Conservation (phyloP, 768 basidiomycete genomes). For the Phlebiopsis gigantea region DNA sequence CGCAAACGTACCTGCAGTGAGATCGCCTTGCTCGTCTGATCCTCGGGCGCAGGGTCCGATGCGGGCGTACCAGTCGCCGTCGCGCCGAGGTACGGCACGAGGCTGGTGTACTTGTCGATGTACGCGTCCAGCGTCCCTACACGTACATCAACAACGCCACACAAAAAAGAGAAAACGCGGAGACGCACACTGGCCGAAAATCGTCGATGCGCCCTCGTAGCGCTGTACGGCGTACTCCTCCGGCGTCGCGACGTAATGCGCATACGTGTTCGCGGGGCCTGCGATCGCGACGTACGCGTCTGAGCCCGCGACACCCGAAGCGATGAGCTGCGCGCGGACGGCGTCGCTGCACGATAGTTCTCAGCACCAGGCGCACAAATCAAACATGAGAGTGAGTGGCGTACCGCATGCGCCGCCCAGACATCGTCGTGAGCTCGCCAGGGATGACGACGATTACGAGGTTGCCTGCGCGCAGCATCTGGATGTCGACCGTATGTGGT, state of each 20-base stretch:
- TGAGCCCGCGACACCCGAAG: constrained; percentile 54
- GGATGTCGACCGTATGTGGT: constrained; percentile 66
- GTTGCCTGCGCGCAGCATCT: constrained; percentile 73
- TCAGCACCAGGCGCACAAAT: too few relatives aligned
- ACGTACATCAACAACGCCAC: neutral
- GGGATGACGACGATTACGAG: constrained; percentile 73
- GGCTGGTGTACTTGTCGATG: constrained; percentile 66
- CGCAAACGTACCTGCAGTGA: constrained; percentile 49
- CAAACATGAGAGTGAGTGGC: too few relatives aligned
- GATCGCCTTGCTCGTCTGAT: constrained; percentile 61
- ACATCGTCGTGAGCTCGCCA: constrained; percentile 80
- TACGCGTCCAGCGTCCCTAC: constrained; percentile 75
- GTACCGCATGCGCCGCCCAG: constrained; percentile 69
- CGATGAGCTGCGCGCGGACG: constrained; percentile 57
- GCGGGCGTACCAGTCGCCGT: constrained; percentile 40
- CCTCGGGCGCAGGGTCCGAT: constrained; percentile 61
- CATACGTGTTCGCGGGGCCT: constrained; percentile 80
- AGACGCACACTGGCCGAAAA: constrained; percentile 68
- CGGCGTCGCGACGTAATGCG: constrained; percentile 65
- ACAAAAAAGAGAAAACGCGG: constrained; percentile 6
- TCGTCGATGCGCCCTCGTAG: constrained; percentile 78
- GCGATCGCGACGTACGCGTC: constrained; percentile 74
- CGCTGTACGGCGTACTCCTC: constrained; percentile 74
- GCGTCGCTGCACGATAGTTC: constrained; percentile 58
- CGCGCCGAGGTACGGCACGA: constrained; percentile 59